phyloP scores from a whole-genome alignment of 2,329 filamentous ascomycete species.

The Lecanoromycetidae sp. region DNA sequence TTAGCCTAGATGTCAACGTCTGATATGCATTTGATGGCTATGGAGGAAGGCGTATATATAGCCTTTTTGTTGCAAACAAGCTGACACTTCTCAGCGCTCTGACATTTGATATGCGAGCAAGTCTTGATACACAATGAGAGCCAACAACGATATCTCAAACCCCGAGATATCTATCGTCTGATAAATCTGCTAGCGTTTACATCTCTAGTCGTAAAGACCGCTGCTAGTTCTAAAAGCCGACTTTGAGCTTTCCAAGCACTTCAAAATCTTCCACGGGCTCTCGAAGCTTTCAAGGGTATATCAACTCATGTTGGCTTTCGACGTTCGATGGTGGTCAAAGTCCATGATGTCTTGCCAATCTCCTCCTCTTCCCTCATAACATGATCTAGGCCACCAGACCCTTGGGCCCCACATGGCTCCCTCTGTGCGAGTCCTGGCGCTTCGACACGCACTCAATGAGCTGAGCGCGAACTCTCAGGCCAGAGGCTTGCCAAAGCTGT shows the following conservation, averaged over 20 bases:
- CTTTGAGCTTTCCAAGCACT: not conserved
- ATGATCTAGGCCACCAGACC: too few species aligned
- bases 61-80: too few species aligned
- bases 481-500: not conserved
- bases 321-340: not conserved
- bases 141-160: too few species aligned
- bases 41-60: too few species aligned
- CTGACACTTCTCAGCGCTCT: too few species aligned
- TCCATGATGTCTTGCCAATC: not conserved
- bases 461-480: not conserved
- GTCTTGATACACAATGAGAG: too few species aligned
- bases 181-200: not conserved
- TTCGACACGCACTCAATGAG: not conserved
- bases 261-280: too few species aligned
- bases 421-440: not conserved
- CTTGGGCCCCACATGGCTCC: not conserved
- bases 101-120: too few species aligned
- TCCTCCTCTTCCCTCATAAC: not conserved
- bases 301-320: not conserved
- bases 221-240: slow-evolving; percentile 4
- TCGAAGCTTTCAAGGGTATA: not conserved
- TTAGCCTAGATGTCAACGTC: too few species aligned
- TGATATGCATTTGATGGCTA: too few species aligned
- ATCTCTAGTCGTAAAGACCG: not conserved
- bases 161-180: not conserved